phyloP scores from a whole-genome alignment of 805 yeast genomes.

The Wickerhamiella bombiphila region DNA sequence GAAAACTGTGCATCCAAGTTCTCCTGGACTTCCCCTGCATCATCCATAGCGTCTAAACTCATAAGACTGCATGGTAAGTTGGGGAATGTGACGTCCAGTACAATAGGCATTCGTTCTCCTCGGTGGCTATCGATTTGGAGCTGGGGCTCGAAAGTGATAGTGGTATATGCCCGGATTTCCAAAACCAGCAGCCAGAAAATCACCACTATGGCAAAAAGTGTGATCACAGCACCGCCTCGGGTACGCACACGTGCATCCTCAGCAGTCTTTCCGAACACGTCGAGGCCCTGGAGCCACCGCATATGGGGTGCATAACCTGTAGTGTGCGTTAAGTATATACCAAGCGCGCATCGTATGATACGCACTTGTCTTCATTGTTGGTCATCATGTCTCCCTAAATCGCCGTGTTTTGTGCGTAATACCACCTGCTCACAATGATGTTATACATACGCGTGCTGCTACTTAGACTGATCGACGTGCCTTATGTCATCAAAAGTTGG shows the following conservation, averaged over 20 bases:
- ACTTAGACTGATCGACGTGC: too few relatives aligned
- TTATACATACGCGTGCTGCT: too few relatives aligned
- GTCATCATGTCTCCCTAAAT: too few relatives aligned
- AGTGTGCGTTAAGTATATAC: too few relatives aligned
- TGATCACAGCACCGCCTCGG: constrained; percentile 78
- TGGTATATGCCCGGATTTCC: constrained; percentile 65
- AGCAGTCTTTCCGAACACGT: constrained; percentile 86
- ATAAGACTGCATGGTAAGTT: constrained; percentile 68
- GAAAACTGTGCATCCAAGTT: constrained; percentile 62
- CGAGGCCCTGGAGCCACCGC: constrained; percentile 27
- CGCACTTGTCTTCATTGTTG: too few relatives aligned
- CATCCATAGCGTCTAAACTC: constrained; percentile 77
- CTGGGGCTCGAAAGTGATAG: constrained; percentile 60
- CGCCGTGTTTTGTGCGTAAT: too few relatives aligned
- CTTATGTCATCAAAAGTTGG: too few relatives aligned
- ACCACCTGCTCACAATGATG: too few relatives aligned
- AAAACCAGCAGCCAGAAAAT: constrained; percentile 48
- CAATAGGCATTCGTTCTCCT: constrained; percentile 59
- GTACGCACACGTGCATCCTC: constrained; percentile 88
- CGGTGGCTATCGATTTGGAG: constrained; percentile 63
- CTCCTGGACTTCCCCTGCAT: constrained; percentile 68
- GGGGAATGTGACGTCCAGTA: constrained; percentile 72
- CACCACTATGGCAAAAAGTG: constrained; percentile 50
- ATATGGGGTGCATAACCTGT: too few relatives aligned
- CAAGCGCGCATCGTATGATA: too few relatives aligned